Percentiles rank a stretch among this genome's conserved stretches.
phyloP scores from a whole-genome alignment of 306 rosid genomes.

The Dryas drummondii region DNA sequence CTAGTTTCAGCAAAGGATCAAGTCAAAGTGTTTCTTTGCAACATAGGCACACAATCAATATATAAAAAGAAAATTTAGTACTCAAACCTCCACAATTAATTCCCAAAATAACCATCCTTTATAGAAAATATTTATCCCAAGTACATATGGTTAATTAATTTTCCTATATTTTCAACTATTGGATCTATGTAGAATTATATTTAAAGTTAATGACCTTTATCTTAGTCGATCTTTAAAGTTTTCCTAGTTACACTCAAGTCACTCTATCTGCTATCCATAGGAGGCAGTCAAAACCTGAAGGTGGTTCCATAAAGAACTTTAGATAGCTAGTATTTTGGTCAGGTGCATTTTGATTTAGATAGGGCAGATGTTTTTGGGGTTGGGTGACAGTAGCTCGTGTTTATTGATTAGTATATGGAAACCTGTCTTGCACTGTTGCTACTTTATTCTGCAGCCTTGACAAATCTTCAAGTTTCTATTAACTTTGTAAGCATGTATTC shows the following conservation, averaged over 20 bases:
- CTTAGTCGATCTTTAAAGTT: not conserved
- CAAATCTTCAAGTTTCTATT: not conserved
- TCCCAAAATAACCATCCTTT: not conserved
- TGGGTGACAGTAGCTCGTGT: not conserved
- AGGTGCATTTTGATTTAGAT: not conserved
- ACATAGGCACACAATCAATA: not conserved
- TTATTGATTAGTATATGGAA: too few relatives aligned
- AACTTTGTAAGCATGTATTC: not conserved
- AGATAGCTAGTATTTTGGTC: not conserved
- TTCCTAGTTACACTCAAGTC: slow-evolving; percentile 1
- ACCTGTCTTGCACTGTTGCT: not conserved
- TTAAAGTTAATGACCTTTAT: too few relatives aligned
- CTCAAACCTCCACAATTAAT: not conserved
- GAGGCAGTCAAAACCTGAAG: not conserved
- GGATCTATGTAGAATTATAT: not conserved
- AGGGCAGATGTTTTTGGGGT: not conserved
- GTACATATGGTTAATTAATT: not conserved
- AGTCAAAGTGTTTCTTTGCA: not conserved
- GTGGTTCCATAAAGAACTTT: not conserved
- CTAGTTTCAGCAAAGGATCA: not conserved
- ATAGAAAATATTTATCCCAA: not conserved
- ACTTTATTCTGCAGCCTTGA: not conserved
- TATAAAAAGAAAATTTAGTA: not conserved
- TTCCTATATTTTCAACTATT: not conserved
- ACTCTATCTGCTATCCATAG: not conserved